Evolutionary conservation across 75 land plant species (phyloP).

Genomic region (Pinus taeda): DNA sequence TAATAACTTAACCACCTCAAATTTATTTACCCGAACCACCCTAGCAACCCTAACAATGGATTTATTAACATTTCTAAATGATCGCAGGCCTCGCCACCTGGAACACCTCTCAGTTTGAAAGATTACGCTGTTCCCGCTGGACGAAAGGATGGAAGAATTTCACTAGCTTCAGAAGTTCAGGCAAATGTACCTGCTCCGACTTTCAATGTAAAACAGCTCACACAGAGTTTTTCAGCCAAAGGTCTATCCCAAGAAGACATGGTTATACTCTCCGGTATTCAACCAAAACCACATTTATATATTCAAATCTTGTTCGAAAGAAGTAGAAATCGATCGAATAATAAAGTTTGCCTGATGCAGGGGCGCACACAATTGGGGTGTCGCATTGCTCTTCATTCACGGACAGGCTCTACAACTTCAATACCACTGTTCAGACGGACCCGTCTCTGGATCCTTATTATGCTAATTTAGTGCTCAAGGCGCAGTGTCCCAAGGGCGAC

Average conservation of each 20-base stretch:
- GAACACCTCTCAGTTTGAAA: too few relatives aligned
- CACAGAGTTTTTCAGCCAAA: conserved; percentile 45
- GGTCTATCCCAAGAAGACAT: conserved; percentile 74
- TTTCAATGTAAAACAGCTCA: conserved; percentile 38
- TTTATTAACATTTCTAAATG: too few relatives aligned
- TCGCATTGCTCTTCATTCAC: conserved; percentile 40
- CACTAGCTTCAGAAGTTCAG: conserved; percentile 36
- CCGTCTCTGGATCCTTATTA: conserved; percentile 29
- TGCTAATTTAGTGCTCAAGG: conserved; percentile 13
- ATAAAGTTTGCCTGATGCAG: conserved; percentile 10
- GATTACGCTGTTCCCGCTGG: conserved; percentile 46
- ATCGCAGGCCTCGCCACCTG: too few relatives aligned
- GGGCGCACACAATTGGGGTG: conserved; percentile 50
- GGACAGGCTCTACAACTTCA: conserved; percentile 46
- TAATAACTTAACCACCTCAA: too few relatives aligned
- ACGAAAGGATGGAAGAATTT: conserved; percentile 64
- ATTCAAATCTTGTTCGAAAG: too few relatives aligned
- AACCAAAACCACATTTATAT: too few relatives aligned
- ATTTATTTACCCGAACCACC: too few relatives aligned
- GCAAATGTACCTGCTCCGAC: conserved; percentile 50
- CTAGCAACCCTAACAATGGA: too few relatives aligned
- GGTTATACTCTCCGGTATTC: conserved; percentile 70
- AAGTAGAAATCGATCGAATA: too few relatives aligned
- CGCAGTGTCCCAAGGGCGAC: conserved; percentile 17
- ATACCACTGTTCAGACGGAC: conserved; percentile 13